Conservation (phyloP, 2,329 filamentous ascomycete species). For the Xylogone sp. region DNA sequence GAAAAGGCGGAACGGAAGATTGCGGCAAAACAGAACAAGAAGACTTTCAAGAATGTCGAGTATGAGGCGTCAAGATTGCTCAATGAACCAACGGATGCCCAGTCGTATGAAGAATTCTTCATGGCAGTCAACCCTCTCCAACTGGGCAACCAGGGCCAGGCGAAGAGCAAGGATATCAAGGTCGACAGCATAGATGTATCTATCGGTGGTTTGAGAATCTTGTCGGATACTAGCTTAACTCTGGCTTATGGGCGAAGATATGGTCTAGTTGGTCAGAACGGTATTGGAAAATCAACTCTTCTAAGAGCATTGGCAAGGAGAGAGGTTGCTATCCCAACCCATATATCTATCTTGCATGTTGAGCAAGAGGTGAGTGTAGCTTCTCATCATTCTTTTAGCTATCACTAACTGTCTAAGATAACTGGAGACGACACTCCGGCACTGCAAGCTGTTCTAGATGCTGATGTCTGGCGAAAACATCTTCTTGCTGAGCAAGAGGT, state of each 20-base stretch:
- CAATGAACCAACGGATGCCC: constrained; percentile 73
- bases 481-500: constrained; percentile 83
- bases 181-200: constrained; percentile 93
- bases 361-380: constrained; percentile 78
- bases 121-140: constrained; percentile 99
- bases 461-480: constrained; percentile 98
- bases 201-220: constrained; percentile 82
- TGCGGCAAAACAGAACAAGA: constrained; percentile 96
- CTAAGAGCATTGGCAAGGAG: constrained; percentile 85
- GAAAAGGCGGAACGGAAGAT: constrained; percentile 98
- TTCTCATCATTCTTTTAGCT: constrained; percentile 9
- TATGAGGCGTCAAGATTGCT: constrained; percentile 93
- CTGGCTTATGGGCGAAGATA: constrained; percentile 91
- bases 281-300: constrained; percentile 96
- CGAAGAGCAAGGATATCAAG: constrained; percentile 99
- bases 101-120: constrained; percentile 99
- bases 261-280: constrained; percentile 97
- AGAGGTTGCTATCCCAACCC: constrained; percentile 91
- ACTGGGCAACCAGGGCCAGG: constrained; percentile 64
- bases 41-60: constrained; percentile 95
- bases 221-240: constrained; percentile 86
- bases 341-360: constrained; percentile 98
- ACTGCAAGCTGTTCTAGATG: constrained; percentile 90
- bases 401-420: constrained; percentile 52
- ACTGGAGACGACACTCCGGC: constrained; percentile 93